Base-by-base conservation (phyloP, 2,329 filamentous ascomycete species). In the Aspergillus arachidicola region DNA sequence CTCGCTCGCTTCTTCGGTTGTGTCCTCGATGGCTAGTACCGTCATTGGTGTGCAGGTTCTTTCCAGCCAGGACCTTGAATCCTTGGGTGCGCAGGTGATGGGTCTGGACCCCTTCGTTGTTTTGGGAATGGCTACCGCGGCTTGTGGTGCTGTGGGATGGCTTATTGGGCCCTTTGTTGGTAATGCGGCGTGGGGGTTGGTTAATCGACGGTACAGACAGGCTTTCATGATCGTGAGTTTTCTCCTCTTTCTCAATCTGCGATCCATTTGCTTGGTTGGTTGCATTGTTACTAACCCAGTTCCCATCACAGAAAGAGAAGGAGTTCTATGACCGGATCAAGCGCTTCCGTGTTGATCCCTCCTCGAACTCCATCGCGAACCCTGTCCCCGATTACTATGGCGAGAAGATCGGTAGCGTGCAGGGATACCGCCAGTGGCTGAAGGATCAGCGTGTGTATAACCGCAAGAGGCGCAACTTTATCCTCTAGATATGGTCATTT, bases 361-460 rank as follows among this genome's bases (percentile, higher is more conserved):
- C 89, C 19, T 90, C 91, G 59, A 96, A 93, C 66, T 96, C 92
- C 46, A 89, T 95, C 70, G 87, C 92, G 58, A 98, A 98, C 81
- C 95, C 95, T 21, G 92, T 97, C 1, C 94, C 94, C 50, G 95
- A 99, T 77, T 99, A 97, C 81, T 99, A 99, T 74, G 95, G 95
- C 72, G 95, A 99, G 83, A 98, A 97, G 85, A 97, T 99, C 72
- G 92, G 91, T 58, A 97, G 93, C 72, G 93, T 98, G 26, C 85
- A 89, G 59, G 94, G 92, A 54, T 99, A 98, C 79, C 85, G 95
- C 73, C 90, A 93, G 78, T 99, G 95, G 95, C 82, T 99, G 73
- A 98, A 97, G 84, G 95, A 99, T 75, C 95, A 98, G 84, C 86
- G 94, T 66, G 94, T 94, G 11, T 99, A 97, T 82, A 97, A 96